Base-by-base conservation (phyloP, 208 protist species). In the Phytomonas francai region DNA sequence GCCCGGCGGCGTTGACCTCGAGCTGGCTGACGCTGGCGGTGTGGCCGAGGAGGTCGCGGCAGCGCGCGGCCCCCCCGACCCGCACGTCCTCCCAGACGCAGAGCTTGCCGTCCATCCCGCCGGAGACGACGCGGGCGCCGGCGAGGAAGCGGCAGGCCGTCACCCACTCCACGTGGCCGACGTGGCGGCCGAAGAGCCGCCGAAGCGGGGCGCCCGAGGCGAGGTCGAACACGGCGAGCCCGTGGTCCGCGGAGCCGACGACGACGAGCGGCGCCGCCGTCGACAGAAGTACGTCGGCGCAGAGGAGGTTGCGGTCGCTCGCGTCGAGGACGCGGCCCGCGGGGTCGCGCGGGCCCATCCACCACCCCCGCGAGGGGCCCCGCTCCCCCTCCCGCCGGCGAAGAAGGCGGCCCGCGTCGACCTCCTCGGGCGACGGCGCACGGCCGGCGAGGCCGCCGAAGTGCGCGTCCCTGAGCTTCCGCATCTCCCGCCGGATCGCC, bases 31-130 rank as follows among this genome's bases (percentile, higher is more conserved):
- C 85, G 70, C 84, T 93, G 36, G 79, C 81, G 2, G 77, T 90
- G 71, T 96, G 91, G 12, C 85, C 91, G 1, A 92, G 75, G 0
- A 96, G 68, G 58, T 96, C 89, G 12, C 73, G 73, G 74, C 91
- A 96, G 16, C 89, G 80, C 3, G 77, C 80, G 3, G 34, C n/a
- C 42, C 42, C 45, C 12, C 76, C 65, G 30, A 68, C 59, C 8
- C 29, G 51, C 33, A 78, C 68, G 45, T 75, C 74, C 59, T 80
- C 72, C 91, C 91, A 96, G n/a, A 96, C 74, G 69, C 91, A 96
- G 67, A 96, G 67, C 76, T 95, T 95, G 56, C 78, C 88, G 74
- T 96, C 91, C 91, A 94, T 94, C 14, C 89, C 91, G 19, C 91
- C 91, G 3, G 87, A 93, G 29, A 96, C 59, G 33, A 96, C 81